Evolutionary conservation across 2,329 filamentous ascomycete genomes (phyloP).

Genomic region (Xylaria sp.): DNA sequence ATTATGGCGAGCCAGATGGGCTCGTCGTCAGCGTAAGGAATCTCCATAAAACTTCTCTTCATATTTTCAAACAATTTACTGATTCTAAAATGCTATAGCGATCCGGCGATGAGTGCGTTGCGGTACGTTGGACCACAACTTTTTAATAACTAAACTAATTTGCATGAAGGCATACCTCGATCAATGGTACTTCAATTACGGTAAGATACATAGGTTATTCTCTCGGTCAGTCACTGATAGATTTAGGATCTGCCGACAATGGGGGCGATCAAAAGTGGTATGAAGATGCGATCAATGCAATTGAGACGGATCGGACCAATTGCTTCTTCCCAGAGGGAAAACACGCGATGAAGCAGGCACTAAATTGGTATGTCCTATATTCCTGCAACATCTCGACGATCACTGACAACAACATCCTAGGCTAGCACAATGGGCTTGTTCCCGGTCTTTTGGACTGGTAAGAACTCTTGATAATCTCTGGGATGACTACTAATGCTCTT

Average conservation of each 20-base stretch:
- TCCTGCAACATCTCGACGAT: neutral
- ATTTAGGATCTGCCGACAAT: constrained; percentile 1
- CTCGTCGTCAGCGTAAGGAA: constrained; percentile 33
- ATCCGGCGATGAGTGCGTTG: constrained; percentile 92
- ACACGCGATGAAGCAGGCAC: constrained; percentile 82
- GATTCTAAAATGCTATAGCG: constrained; percentile 64
- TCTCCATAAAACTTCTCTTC: neutral
- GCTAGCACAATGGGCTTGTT: constrained; percentile 96
- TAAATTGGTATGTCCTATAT: constrained; percentile 69
- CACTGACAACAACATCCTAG: constrained; percentile 16
- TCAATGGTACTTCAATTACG: constrained; percentile 99
- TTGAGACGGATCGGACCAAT: constrained; percentile 72
- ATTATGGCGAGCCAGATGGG: constrained; percentile 87
- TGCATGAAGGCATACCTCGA: constrained; percentile 75
- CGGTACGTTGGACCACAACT: constrained; percentile 49
- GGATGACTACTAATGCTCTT: constrained; percentile 11
- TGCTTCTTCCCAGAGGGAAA: constrained; percentile 78
- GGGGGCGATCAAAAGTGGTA: constrained; percentile 67
- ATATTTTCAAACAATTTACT: neutral
- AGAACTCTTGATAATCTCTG: neutral
- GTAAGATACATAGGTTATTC: constrained; percentile 60
- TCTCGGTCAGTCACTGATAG: neutral
- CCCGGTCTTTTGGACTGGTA: constrained; percentile 82
- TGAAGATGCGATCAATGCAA: constrained; percentile 75
- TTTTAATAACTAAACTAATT: constrained; percentile 9